Evolutionary conservation across 371 early-diverging fungal genomes (phyloP).

Genomic region (Chytridium lagenaria): DNA sequence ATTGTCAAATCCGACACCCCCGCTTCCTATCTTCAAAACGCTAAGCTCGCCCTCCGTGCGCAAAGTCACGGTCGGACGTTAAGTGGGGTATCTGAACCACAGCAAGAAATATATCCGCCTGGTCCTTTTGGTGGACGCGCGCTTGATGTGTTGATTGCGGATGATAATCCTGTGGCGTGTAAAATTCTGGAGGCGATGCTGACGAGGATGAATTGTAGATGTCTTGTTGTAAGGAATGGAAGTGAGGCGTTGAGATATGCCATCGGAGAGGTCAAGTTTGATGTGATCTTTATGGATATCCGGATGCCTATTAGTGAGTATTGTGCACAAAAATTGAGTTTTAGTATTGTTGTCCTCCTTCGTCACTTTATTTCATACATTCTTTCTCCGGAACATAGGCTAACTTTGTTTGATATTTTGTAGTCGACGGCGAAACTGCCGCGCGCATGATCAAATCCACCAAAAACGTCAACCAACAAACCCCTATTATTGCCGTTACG

Average conservation of each 20-base stretch:
- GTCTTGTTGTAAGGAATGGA: slow-evolving; percentile 84
- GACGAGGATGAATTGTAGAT: slow-evolving; percentile 71
- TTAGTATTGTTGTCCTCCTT: background rate
- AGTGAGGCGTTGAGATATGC: slow-evolving; percentile 89
- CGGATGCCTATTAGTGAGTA: slow-evolving; percentile 89
- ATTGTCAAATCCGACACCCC: background rate
- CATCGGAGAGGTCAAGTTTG: slow-evolving; percentile 86
- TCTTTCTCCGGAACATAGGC: background rate
- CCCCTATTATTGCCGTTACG: slow-evolving; percentile 56
- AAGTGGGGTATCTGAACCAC: slow-evolving; percentile 2
- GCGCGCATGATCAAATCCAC: slow-evolving; percentile 94
- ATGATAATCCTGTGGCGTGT: slow-evolving; percentile 88
- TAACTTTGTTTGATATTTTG: background rate
- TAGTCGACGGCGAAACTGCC: slow-evolving; percentile 91
- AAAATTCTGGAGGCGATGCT: slow-evolving; percentile 88
- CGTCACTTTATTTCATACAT: background rate
- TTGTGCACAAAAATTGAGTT: no score
- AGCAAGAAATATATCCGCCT: background rate
- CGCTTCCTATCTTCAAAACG: slow-evolving; percentile 38
- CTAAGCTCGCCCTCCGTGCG: slow-evolving; percentile 40
- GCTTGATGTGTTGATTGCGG: slow-evolving; percentile 74
- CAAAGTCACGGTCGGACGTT: slow-evolving; percentile 31
- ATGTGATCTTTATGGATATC: slow-evolving; percentile 93
- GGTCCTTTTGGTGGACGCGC: slow-evolving; percentile 27
- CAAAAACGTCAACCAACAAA: slow-evolving; percentile 66